Conservation (phyloP, 1,139 yeast genomes). For the Sugiyamaella japonica region DNA sequence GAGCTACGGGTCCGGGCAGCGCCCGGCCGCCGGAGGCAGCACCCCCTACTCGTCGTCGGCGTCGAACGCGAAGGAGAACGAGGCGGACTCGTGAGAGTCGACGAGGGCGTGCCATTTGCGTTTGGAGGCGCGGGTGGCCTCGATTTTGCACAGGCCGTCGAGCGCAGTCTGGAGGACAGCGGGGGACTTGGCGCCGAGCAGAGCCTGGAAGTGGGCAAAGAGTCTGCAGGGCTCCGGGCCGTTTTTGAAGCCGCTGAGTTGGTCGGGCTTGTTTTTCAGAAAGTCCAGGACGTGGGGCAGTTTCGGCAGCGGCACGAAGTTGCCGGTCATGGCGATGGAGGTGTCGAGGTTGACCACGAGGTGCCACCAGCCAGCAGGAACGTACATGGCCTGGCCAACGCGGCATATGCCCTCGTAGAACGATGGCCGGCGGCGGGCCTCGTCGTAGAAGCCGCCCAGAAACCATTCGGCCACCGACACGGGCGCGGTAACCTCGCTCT, state of each 20-base stretch:
- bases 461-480: conserved; percentile 92
- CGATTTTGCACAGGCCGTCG: conserved; percentile 17
- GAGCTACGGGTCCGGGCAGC: conserved; percentile 10
- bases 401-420: conserved; percentile 71
- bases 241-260: conserved; percentile 72
- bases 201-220: conserved; percentile 19
- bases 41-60: conserved; percentile 15
- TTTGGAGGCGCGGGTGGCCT: conserved; percentile 20
- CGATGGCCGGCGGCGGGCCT: conserved; percentile 31
- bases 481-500: conserved; percentile 90
- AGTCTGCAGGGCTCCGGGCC: conserved; percentile 5
- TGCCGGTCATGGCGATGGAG: conserved; percentile 76
- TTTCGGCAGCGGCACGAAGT: conserved; percentile 71
- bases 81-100: conserved; percentile 27
- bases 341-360: conserved; percentile 77
- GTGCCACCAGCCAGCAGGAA: conserved; percentile 98
- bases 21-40: conserved; percentile 13
- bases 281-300: conserved; percentile 58
- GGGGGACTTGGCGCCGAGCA: conserved; percentile 15
- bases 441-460: conserved; percentile 67
- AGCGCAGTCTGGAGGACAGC: conserved; percentile 19
- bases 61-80: conserved; percentile 35
- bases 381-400: conserved; percentile 83
- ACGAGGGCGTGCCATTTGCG: conserved; percentile 31
- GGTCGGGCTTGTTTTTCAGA: conserved; percentile 63